Conservation (phyloP, 495 filamentous ascomycete species). For the Lepidopterella palustris region DNA sequence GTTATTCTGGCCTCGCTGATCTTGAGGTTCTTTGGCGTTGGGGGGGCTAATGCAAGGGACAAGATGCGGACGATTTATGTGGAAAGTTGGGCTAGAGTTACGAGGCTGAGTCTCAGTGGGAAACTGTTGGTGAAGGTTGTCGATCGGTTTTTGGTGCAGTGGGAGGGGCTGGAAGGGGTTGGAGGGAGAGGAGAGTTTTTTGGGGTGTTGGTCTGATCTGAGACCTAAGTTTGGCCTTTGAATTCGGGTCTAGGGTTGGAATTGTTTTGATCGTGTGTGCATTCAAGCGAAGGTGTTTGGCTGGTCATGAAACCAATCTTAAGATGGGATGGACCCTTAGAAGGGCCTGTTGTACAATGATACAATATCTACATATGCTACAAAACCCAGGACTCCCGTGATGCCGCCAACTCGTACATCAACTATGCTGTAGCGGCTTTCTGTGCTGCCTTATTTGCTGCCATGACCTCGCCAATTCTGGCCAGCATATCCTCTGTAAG, state of each 20-base stretch:
- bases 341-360: background rate
- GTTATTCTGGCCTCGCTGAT: constrained; percentile 62
- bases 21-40: constrained; percentile 54
- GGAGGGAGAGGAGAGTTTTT: constrained; percentile 34
- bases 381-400: background rate
- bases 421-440: background rate
- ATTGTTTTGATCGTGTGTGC: background rate
- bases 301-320: background rate
- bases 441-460: constrained; percentile 37
- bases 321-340: background rate
- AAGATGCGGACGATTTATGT: constrained; percentile 72
- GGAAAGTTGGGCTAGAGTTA: constrained; percentile 85
- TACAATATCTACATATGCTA: constrained; percentile 4
- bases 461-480: constrained; percentile 61
- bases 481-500: constrained; percentile 55
- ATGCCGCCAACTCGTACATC: background rate
- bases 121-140: constrained; percentile 58
- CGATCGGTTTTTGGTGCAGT: constrained; percentile 71
- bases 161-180: constrained; percentile 49
- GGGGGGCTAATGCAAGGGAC: constrained; percentile 34
- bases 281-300: background rate
- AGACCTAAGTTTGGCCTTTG: background rate
- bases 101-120: constrained; percentile 72
- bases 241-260: background rate
- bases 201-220: constrained; percentile 32